Conservation (phyloP, 192 early-diverging fungal genomes). For the Martensiomyces pterosporus region DNA sequence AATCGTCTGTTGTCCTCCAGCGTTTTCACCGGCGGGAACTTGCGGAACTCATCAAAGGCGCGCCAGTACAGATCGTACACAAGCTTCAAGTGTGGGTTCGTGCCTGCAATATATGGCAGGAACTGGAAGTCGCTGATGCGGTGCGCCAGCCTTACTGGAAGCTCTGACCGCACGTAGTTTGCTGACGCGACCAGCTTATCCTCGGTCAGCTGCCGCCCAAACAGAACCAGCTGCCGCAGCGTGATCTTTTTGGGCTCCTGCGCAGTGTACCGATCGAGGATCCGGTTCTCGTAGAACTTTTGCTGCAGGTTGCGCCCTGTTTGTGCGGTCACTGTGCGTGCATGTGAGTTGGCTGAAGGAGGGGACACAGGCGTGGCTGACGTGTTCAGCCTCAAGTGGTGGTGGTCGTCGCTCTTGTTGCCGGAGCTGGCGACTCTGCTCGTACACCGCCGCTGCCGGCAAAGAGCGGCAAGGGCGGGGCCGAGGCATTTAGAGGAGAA, state of each 20-base stretch:
- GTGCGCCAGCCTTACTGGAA: constrained; percentile 86
- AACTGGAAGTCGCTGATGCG: constrained; percentile 90
- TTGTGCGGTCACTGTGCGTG: constrained; percentile 15
- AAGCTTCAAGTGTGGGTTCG: constrained; percentile 81
- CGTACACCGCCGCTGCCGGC: too few relatives aligned
- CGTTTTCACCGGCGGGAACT: constrained; percentile 66
- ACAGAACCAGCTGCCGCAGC: constrained; percentile 85
- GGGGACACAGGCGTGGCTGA: too few relatives aligned
- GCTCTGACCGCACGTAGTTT: constrained; percentile 87
- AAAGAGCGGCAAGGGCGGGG: too few relatives aligned
- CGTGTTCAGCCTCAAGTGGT: too few relatives aligned
- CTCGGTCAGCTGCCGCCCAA: constrained; percentile 80
- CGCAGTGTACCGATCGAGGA: constrained; percentile 80
- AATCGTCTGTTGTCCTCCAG: constrained; percentile 78
- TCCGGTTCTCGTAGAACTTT: constrained; percentile 89
- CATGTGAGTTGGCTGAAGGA: constrained; percentile 2
- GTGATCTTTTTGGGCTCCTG: constrained; percentile 78
- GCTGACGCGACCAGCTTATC: constrained; percentile 80
- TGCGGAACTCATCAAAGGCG: constrained; percentile 81
- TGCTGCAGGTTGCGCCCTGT: constrained; percentile 49
- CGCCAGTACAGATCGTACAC: constrained; percentile 91
- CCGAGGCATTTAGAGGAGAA: too few relatives aligned
- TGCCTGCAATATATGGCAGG: constrained; percentile 89
- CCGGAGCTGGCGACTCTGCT: too few relatives aligned
- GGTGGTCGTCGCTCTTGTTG: too few relatives aligned